Percentiles rank a stretch among this genome's conserved stretches.
phyloP scores from a whole-genome alignment of 176 grass and related monocot species.

The Thalia dealbata region DNA sequence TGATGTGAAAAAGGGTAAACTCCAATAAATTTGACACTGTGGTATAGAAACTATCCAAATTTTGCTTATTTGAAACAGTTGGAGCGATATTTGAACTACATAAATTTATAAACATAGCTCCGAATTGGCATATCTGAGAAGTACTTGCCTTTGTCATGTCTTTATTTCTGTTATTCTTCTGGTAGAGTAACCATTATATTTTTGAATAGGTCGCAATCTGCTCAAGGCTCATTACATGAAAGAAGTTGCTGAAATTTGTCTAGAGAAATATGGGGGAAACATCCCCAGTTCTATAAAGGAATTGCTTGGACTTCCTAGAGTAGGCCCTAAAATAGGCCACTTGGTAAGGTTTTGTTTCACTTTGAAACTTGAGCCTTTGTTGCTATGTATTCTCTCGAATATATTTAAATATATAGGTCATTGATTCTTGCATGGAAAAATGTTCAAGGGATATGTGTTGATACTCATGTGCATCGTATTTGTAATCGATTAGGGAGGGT shows the following conservation, averaged over 20 bases:
- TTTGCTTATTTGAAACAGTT: not conserved
- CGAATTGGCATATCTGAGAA: not conserved
- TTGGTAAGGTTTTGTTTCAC: slow-evolving; percentile 34
- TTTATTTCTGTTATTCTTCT: not conserved
- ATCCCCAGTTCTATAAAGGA: slow-evolving; percentile 61
- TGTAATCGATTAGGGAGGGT: slow-evolving; percentile 94
- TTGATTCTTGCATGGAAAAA: slow-evolving; percentile 96
- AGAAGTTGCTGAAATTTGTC: slow-evolving; percentile 68
- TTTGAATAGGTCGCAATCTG: slow-evolving; percentile 72
- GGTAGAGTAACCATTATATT: not conserved
- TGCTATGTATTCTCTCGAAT: not conserved
- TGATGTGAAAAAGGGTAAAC: not conserved
- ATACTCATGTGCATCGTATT: slow-evolving; percentile 98
- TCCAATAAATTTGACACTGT: not conserved
- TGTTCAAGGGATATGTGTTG: slow-evolving; percentile 92
- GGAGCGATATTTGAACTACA: not conserved
- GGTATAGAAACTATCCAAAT: not conserved
- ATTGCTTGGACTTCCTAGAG: slow-evolving; percentile 71
- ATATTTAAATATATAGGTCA: slow-evolving; percentile 45
- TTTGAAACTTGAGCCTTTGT: not conserved
- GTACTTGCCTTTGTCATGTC: not conserved
- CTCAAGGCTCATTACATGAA: slow-evolving; percentile 67
- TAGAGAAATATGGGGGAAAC: slow-evolving; percentile 71
- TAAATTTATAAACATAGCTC: not conserved
- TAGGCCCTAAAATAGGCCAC: slow-evolving; percentile 96